Base-by-base conservation (phyloP, 192 early-diverging fungal species). In the Physocladia obscura region DNA sequence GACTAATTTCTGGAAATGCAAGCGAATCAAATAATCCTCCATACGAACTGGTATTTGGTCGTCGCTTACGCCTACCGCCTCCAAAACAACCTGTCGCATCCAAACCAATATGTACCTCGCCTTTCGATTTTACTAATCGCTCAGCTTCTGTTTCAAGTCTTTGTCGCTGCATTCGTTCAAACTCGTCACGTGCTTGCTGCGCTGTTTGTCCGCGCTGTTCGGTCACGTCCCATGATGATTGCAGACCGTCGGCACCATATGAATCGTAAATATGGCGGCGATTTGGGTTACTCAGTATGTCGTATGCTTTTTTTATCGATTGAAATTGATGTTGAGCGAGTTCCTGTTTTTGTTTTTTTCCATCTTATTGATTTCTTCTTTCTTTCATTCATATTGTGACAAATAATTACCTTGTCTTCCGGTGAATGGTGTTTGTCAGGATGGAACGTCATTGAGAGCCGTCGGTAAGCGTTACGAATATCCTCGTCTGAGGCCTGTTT, bases 201-300 rank as follows among this genome's bases (percentile, higher is more conserved):
- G 52, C 36, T 1, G 62, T 72, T 39, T 62, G 51, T 22, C 24
- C 24, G 8, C 75, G 56, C 27, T 76, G 71, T 0, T 64, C 52
- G 15, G 73, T 69, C 19, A 86, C 64, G 29, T 86, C 84, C 84
- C 84, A 86, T 27, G 52, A 56, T 19, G 36, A 24, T 17, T 38
- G 52, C 4, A 82, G 52, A 1, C 74, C 84, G 22, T 84, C 79
- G 11, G 63, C 70, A 4, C 84, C 84, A 54, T 84, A 86, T 24
- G 70, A 50, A 48, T 86, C 78, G 60, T 86, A 86, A 51, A 85
- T 81, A 65, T 85, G 84, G 21, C 84, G 74, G 52, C 76, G 80
- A 15, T 56, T 68, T 17, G 81, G 77, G 52, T 85, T 73, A 72
- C 73, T 77, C 4, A 86, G 62, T 6, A 84, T 58, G 50, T 86